phyloP scores from a whole-genome alignment of 768 basidiomycete species.

The Leccinum disarticulatum region DNA sequence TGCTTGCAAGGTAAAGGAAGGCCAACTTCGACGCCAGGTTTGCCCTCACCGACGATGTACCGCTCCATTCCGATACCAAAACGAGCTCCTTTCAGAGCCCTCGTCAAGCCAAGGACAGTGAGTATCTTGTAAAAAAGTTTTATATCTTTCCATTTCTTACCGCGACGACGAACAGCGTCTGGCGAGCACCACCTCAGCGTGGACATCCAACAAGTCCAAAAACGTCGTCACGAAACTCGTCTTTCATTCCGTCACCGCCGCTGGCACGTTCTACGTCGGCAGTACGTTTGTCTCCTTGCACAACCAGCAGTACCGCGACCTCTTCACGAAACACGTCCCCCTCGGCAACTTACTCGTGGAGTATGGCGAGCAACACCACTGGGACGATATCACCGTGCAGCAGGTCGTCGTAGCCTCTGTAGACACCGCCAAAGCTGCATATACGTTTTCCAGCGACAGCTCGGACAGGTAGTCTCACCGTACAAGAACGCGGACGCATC shows the following conservation, averaged over 20 bases:
- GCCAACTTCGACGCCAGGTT: too few species aligned
- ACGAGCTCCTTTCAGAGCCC: constrained; percentile 47
- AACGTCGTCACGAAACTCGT: constrained; percentile 58
- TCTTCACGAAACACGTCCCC: constrained; percentile 82
- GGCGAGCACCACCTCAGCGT: constrained; percentile 45
- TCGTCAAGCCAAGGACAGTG: constrained; percentile 59
- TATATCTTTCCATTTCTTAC: not conserved
- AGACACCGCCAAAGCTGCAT: constrained; percentile 46
- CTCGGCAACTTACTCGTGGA: constrained; percentile 75
- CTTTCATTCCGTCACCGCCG: constrained; percentile 63
- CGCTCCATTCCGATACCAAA: constrained; percentile 58
- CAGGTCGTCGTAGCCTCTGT: constrained; percentile 56
- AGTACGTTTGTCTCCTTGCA: constrained; percentile 67
- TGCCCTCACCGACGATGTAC: constrained; percentile 36
- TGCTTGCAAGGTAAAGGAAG: not conserved
- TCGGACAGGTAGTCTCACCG: constrained; percentile 36
- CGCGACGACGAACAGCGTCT: constrained; percentile 47
- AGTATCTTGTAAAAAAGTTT: not conserved
- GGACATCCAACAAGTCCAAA: constrained; percentile 51
- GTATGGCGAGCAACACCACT: constrained; percentile 74
- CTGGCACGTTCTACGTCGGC: constrained; percentile 78
- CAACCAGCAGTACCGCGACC: constrained; percentile 63
- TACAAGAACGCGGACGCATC: constrained; percentile 21
- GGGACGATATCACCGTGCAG: constrained; percentile 72
- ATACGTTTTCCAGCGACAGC: constrained; percentile 51